Evolutionary conservation across 73 alveolate species (phyloP).

Genomic region (Paramecium caudatum): DNA sequence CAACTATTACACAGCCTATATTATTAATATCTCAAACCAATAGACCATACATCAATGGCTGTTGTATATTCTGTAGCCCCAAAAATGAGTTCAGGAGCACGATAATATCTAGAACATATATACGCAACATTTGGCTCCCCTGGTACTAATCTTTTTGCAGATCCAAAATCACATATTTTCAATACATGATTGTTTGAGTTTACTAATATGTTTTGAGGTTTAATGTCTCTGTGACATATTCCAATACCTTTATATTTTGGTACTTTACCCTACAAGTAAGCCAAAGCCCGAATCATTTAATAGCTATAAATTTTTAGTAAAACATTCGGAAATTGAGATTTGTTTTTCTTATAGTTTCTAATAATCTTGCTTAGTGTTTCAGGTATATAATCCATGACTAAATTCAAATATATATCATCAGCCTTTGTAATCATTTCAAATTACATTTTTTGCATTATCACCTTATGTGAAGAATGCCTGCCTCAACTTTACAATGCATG

Average conservation of each 20-base stretch:
- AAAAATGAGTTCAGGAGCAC: constrained; percentile 90
- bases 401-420: constrained; percentile 91
- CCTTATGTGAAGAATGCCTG: constrained; percentile 92
- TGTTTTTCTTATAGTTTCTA: constrained; percentile 84
- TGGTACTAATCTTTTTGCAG: constrained; percentile 81
- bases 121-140: constrained; percentile 94
- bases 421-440: constrained; percentile 60
- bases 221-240: constrained; percentile 90
- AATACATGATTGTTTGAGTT: constrained; percentile 83
- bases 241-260: constrained; percentile 78
- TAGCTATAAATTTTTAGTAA: constrained; percentile 92
- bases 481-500: constrained; percentile 87
- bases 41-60: constrained; percentile 94
- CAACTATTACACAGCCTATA: constrained; percentile 96
- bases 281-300: constrained; percentile 91
- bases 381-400: constrained; percentile 95
- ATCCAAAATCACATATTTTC: constrained; percentile 92
- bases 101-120: constrained; percentile 84
- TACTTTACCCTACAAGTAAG: constrained; percentile 82
- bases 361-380: constrained; percentile 87
- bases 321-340: constrained; percentile 84
- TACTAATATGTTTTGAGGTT: constrained; percentile 88
- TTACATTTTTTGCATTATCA: constrained; percentile 85
- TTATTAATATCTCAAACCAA: constrained; percentile 47
- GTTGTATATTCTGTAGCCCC: constrained; percentile 87